Evolutionary conservation across 176 grass and related monocot genomes (phyloP).

Genomic region (Aegilops longissima): DNA sequence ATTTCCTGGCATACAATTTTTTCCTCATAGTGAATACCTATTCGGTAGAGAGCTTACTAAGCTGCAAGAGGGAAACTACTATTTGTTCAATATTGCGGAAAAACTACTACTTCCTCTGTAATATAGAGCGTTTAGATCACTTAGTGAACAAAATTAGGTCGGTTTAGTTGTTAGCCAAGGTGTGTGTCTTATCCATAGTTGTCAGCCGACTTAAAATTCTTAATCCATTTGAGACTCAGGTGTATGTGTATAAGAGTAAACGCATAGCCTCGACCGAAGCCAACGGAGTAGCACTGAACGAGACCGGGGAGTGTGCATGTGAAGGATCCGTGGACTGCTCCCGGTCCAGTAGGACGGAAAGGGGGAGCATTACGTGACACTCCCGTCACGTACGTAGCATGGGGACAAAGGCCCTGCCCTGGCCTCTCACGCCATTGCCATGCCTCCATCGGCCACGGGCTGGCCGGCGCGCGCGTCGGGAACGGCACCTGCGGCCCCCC

Average conservation of each 20-base stretch:
- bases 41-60: too few species aligned
- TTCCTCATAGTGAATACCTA: too few species aligned
- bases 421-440: not conserved
- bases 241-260: not conserved
- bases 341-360: not conserved
- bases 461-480: conserved; percentile 7
- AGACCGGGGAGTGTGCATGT: not conserved
- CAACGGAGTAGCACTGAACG: not conserved
- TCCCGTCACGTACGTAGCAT: conserved; percentile 2
- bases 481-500: conserved; percentile 6
- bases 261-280: not conserved
- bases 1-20: too few species aligned
- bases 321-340: not conserved
- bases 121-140: too few species aligned
- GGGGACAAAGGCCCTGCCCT: conserved; percentile 7
- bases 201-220: too few species aligned
- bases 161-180: too few species aligned
- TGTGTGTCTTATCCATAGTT: too few species aligned
- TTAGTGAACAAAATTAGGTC: too few species aligned
- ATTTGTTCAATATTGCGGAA: too few species aligned
- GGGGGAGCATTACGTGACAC: conserved; percentile 16
- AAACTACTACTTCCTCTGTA: too few species aligned
- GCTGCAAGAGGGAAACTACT: too few species aligned
- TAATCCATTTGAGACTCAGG: too few species aligned
- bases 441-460: not conserved